These are phyloP conservation scores for Daedaleopsis nitida DNA, from an alignment of 768 basidiomycete genomes.

Conservation along the genomic window DNA sequence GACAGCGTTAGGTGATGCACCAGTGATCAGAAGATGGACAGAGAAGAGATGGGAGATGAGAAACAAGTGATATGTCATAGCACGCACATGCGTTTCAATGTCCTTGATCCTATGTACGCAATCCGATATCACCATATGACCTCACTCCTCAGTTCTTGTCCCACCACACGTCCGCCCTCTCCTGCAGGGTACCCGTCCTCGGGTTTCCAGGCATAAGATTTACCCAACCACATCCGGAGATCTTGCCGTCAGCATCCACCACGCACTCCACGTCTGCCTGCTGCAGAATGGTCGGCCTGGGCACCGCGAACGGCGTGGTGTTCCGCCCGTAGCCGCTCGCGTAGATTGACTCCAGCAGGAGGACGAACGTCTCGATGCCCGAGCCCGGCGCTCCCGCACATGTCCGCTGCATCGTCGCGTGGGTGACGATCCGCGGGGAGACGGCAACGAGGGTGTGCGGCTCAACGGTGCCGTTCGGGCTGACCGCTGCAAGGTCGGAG, in stretches of 20 bases:
- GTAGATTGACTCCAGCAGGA: conserved; percentile 31
- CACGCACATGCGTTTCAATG: background rate
- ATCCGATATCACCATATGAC: conserved; percentile 21
- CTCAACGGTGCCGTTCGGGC: conserved; percentile 13
- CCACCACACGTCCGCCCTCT: conserved; percentile 12
- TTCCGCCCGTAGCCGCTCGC: conserved; percentile 41
- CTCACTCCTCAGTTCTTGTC: background rate
- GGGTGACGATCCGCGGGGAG: conserved; percentile 32
- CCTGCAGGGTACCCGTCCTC: background rate
- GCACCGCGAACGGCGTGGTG: conserved; percentile 28
- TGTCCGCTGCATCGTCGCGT: background rate
- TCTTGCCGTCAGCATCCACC: background rate
- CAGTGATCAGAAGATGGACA: too few species aligned
- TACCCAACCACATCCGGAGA: background rate
- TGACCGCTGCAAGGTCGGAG: conserved; percentile 31
- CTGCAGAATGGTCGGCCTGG: background rate
- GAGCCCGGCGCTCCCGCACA: background rate
- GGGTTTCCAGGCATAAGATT: background rate
- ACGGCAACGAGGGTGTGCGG: conserved; percentile 23
- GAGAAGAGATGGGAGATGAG: too few species aligned
- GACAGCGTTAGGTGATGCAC: too few species aligned
- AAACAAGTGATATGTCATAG: too few species aligned
- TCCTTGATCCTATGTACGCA: conserved; percentile 23
- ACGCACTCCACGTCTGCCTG: background rate
- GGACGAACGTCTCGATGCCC: conserved; percentile 22